Evolutionary conservation across 129 eudicot species (phyloP), one percentile per base, ranked within the genome.

Genomic region (Sambucus nigra): DNA sequence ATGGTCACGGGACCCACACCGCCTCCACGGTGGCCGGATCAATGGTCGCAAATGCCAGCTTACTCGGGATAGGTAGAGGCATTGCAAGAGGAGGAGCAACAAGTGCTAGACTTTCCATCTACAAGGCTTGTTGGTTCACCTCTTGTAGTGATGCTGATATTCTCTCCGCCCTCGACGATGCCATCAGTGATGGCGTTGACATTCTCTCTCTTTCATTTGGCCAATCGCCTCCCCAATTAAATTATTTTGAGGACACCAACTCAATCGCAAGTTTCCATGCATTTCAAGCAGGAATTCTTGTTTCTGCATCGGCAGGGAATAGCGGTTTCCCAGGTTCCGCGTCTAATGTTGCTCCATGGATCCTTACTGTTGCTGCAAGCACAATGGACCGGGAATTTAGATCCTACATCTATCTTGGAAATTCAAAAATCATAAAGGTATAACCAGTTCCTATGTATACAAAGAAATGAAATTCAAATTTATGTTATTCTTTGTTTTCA

Each of bases 11-110:
- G 25, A 59, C 81, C 27, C 94, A 83, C 60, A 73, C 78, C 1
- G 73, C 94, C 32, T 83, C 94, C 28, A 83, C 84, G 0, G 70
- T 79, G 5, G 94, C 94, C 5, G 94, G 94, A 25, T 70, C 94
- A 6, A 52, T 56, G 26, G 94, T 83, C 10, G 48, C 55, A 7
- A 67, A 76, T 12, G 68, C 33, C 29, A 70, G 75, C 56, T 42
- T 76, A 45, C 39, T 54, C 5, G 87, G 94, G 46, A 61, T 79
- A 44, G 87, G 52, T 9, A 64, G 63, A 25, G 94, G 94, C 26
- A 83, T 73, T 0, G 81, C 83, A 18, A 79, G 72, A 29, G 94
- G 94, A 55, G 87, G 83, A 0, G 79, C 83, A 47, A 78, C 87
- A 63, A 67, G 73, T 45, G 94, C 87, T 50, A 52, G 94, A 53